These are phyloP conservation scores for Verticillium zaregamsianum DNA, from an alignment of 2,329 filamentous ascomycete genomes.

Conservation along the genomic window DNA sequence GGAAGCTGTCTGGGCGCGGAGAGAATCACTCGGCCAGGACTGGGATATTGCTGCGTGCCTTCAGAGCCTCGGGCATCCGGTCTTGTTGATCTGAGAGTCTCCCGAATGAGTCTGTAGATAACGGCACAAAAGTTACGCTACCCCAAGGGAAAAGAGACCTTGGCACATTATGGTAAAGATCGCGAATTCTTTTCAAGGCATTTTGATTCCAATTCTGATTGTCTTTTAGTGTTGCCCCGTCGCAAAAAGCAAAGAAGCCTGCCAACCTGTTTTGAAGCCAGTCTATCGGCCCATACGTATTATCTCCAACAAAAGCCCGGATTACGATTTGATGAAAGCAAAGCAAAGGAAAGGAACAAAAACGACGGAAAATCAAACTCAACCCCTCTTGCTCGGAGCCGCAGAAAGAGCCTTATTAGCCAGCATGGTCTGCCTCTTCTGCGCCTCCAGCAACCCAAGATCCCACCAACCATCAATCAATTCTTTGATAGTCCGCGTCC, in stretches of 20 bases:
- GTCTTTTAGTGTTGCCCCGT: neutral
- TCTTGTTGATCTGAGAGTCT: slow-evolving; percentile 29
- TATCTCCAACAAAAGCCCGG: neutral
- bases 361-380: neutral
- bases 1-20: slow-evolving; percentile 40
- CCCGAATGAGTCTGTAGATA: neutral
- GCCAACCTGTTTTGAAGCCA: neutral
- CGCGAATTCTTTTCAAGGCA: no score
- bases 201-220: neutral
- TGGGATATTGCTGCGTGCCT: slow-evolving; percentile 42
- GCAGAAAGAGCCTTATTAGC: neutral
- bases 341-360: neutral
- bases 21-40: slow-evolving; percentile 32
- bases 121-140: no score
- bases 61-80: slow-evolving; percentile 32
- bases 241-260: neutral
- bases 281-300: slow-evolving; percentile 7
- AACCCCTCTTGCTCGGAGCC: neutral
- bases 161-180: no score
- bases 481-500: slow-evolving; percentile 42
- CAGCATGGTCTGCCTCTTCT: slow-evolving; percentile 35
- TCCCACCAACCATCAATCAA: slow-evolving; percentile 53
- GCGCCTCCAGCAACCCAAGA: slow-evolving; percentile 42
- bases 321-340: slow-evolving; percentile 1
- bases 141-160: no score